Evolutionary conservation across 2,329 filamentous ascomycete genomes (phyloP).

Genomic region (Sclerotinia nivalis): DNA sequence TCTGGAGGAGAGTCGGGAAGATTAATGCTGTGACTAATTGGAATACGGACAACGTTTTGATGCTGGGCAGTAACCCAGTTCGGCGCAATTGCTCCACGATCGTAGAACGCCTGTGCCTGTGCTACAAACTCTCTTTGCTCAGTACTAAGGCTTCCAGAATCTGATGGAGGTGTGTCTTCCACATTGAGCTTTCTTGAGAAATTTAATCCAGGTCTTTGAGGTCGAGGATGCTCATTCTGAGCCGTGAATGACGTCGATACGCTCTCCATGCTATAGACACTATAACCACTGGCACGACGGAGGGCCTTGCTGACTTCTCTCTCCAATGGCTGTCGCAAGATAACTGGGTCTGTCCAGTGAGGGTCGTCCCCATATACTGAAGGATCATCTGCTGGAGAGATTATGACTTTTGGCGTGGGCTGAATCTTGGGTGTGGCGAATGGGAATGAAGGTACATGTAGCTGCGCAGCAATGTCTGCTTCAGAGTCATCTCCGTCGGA

Average conservation of each 20-base stretch:
- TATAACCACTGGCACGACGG: constrained; percentile 35
- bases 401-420: constrained; percentile 23
- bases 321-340: constrained; percentile 32
- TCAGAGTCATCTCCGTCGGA: constrained; percentile 15
- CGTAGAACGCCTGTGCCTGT: constrained; percentile 32
- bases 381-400: constrained; percentile 27
- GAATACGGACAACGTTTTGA: constrained; percentile 33
- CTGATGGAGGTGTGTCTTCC: constrained; percentile 24
- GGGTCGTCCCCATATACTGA: constrained; percentile 22
- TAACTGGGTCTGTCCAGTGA: constrained; percentile 14
- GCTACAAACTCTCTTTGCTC: constrained; percentile 20
- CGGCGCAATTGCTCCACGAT: constrained; percentile 31
- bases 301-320: constrained; percentile 39
- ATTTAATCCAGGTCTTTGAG: constrained; percentile 24
- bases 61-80: constrained; percentile 30
- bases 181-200: constrained; percentile 27
- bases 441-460: constrained; percentile 19
- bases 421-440: constrained; percentile 19
- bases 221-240: constrained; percentile 21
- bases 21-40: constrained; percentile 29
- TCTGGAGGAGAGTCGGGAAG: constrained; percentile 31
- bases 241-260: constrained; percentile 29
- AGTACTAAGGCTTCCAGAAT: constrained; percentile 18
- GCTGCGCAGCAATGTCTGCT: constrained; percentile 13
- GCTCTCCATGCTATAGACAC: constrained; percentile 34